Base-by-base conservation (phyloP, 1,284 basidiomycete genomes). In the Fomitopsis schrenkii region DNA sequence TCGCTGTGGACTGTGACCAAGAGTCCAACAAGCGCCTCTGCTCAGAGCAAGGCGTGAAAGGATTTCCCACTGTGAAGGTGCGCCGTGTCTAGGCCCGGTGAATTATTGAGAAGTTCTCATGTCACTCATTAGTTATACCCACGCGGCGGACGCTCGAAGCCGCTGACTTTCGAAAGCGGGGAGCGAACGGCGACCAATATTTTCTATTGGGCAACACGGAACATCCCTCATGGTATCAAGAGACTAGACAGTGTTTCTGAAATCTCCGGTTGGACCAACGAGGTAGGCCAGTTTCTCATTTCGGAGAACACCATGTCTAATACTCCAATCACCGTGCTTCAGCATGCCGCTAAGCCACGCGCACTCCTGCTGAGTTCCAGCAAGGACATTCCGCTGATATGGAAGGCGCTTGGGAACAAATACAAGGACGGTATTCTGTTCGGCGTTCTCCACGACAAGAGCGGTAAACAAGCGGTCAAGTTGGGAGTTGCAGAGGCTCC, bases 1-100 rank as follows among this genome's bases (percentile, higher is more conserved):
- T 95, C 73, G 91, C 94, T 12, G 84, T 98, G 50, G 94, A 98
- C 74, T 98, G 95, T 67, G 95, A 98, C 69, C 88, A 83, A n/a
- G 83, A 87, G 28, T 77, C 79, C 69, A 97, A 97, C 76, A 94
- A 91, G 73, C 80, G 78, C 7, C 75, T 96, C 9, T 98, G 95
- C 71, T 85, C 85, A 0, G 86, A 94, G 64, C 91, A 93, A 79
- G 88, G 86, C n/a, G 84, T 97, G 22, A 82, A 95, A 76, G 95
- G 96, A 2, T 98, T 96, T 82, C 95, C 96, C 1, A 97, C 95
- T 3, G 80, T 96, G 74, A 98, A 94, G 78, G 85, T 84, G 68
- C 56, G 75, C 64, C 26, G 44, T 46, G 10, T 40, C 36, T 57
- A 30, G 15, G 58, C 64, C 33, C 14, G 58, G 52, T 40, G 50